These are phyloP conservation scores for Cymbidium sinense DNA, from an alignment of 106 monocot species.

Conservation along the genomic window DNA sequence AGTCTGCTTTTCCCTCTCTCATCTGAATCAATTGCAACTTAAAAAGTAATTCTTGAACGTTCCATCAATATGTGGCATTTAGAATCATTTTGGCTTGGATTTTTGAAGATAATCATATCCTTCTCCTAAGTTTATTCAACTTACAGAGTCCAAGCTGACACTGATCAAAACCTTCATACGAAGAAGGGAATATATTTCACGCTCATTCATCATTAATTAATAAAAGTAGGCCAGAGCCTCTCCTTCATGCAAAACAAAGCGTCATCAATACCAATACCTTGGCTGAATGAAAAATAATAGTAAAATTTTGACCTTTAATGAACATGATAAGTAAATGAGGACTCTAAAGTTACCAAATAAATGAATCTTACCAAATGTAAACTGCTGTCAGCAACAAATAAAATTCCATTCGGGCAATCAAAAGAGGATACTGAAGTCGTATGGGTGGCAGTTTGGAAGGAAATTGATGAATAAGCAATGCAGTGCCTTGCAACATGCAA, in stretches of 20 bases:
- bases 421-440: constrained; percentile 63
- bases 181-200: neutral
- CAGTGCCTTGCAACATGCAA: constrained; percentile 72
- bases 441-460: constrained; percentile 90
- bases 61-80: neutral
- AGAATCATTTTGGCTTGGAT: neutral
- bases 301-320: neutral
- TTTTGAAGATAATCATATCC: neutral
- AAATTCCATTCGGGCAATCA: constrained; percentile 76
- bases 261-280: neutral
- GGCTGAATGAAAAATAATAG: neutral
- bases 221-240: neutral
- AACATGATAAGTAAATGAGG: neutral
- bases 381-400: constrained; percentile 81
- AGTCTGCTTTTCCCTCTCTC: neutral
- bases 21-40: neutral
- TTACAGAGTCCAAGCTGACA: neutral
- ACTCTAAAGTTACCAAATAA: neutral
- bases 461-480: constrained; percentile 79
- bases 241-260: neutral
- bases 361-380: constrained; percentile 71
- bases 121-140: too few species aligned
- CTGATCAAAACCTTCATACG: neutral
- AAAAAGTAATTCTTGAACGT: neutral
- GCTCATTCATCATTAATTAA: neutral